Base-by-base conservation (phyloP, 345 rosid species). In the Punica granatum region DNA sequence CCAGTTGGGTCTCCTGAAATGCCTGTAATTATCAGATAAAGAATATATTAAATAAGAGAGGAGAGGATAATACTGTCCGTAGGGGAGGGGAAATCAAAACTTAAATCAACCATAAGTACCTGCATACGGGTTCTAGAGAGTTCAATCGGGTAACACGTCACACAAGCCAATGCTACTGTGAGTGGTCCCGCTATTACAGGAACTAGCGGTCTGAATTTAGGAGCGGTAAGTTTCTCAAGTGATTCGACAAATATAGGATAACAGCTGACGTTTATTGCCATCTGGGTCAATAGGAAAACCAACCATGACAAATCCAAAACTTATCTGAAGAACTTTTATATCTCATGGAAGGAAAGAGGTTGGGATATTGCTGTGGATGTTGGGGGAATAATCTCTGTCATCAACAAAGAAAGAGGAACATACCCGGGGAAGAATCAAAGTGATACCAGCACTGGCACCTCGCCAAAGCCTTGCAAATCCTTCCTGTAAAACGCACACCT, bases 71-170 rank as follows among this genome's bases (percentile, higher is more conserved):
- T n/a, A n/a, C n/a, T n/a, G n/a, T n/a, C n/a, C n/a, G n/a, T n/a
- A n/a, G n/a, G n/a, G n/a, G n/a, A 23, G 7, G 21, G 15, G 3
- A 0, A 9, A 23, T 1, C 28, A 53, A 25, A 23, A 53, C 4
- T 53, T 7, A 18, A 7, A 53, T 8, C 1, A 3, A 10, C 41
- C 41, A 53, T 53, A 53, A 53, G 59, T 14, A 94, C 99, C 97
- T 94, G 99, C 99, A 94, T 94, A 71, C 97, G 92, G n/a, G 99
- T 94, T 75, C 89, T 82, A 61, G 99, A 98, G 76, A 94, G 96
- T 78, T 94, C 99, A 68, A 94, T 81, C 21, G 99, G 99, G 70
- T 90, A 94, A 80, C 92, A 94, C 19, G 89, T 85, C 25, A 88
- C 85, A 70, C 99, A 94, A 63, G 99, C 97, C 74, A 94, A 71